phyloP scores from a whole-genome alignment of 768 basidiomycete genomes.

The Boletellus emodensis region DNA sequence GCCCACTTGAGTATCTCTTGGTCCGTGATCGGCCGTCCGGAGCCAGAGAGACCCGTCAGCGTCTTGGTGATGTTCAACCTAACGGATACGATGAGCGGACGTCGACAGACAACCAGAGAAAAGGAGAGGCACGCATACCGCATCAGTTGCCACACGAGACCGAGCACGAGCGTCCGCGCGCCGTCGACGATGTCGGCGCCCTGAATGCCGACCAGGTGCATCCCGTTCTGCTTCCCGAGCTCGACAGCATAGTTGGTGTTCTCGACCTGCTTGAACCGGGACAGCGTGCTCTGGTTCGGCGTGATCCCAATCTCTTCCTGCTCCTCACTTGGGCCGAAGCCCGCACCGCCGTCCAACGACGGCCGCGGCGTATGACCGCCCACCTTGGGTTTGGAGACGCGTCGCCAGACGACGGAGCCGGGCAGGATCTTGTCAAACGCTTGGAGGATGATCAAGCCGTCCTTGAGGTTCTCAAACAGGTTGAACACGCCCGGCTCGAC shows the following conservation, averaged over 20 bases:
- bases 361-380: conserved; percentile 36
- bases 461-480: conserved; percentile 92
- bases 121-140: conserved; percentile 46
- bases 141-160: conserved; percentile 98
- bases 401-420: conserved; percentile 89
- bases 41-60: conserved; percentile 62
- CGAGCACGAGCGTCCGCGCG: conserved; percentile 87
- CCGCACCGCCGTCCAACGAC: conserved; percentile 25
- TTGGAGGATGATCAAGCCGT: conserved; percentile 87
- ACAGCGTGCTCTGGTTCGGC: conserved; percentile 79
- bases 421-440: conserved; percentile 96
- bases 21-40: conserved; percentile 84
- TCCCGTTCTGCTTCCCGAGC: conserved; percentile 84
- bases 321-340: conserved; percentile 40
- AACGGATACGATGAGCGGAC: neutral
- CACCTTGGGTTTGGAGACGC: conserved; percentile 89
- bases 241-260: conserved; percentile 97
- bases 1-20: conserved; percentile 96
- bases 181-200: conserved; percentile 97
- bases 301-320: conserved; percentile 80
- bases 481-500: conserved; percentile 97
- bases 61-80: conserved; percentile 91
- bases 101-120: neutral
- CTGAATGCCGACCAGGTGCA: conserved; percentile 97
- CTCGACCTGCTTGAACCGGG: conserved; percentile 96